Conservation (phyloP, 257 asterid species). For the Jaltomata sinuosa region DNA sequence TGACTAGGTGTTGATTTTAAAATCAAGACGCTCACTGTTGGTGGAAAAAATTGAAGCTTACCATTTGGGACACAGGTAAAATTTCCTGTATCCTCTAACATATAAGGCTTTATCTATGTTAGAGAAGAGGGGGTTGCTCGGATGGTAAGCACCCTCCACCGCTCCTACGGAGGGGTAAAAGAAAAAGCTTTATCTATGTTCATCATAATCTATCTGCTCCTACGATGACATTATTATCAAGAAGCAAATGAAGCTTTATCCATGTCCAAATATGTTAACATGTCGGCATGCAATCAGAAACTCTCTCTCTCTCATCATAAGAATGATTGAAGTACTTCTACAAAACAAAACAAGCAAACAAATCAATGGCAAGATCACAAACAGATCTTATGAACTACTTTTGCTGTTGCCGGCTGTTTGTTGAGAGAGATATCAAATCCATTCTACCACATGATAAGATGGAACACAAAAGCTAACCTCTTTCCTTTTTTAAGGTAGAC, state of each 20-base stretch:
- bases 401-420: not conserved
- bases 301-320: not conserved
- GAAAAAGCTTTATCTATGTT: not conserved
- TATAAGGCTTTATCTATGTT: not conserved
- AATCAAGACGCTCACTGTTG: slow-evolving; percentile 78
- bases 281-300: not conserved
- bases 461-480: not conserved
- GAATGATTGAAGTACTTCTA: not conserved
- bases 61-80: slow-evolving; percentile 89
- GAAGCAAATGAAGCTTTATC: not conserved
- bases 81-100: not conserved
- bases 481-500: not conserved
- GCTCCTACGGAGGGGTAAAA: no score
- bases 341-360: not conserved
- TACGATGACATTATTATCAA: not conserved
- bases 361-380: not conserved
- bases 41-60: slow-evolving; percentile 77
- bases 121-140: no score
- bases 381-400: not conserved
- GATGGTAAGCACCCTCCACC: no score
- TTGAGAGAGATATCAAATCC: not conserved
- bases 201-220: not conserved
- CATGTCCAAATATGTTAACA: not conserved
- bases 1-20: slow-evolving; percentile 61
- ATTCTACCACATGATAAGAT: not conserved